Conservation (phyloP, 169 alveolate species). For the Cryptosporidium bovis region DNA sequence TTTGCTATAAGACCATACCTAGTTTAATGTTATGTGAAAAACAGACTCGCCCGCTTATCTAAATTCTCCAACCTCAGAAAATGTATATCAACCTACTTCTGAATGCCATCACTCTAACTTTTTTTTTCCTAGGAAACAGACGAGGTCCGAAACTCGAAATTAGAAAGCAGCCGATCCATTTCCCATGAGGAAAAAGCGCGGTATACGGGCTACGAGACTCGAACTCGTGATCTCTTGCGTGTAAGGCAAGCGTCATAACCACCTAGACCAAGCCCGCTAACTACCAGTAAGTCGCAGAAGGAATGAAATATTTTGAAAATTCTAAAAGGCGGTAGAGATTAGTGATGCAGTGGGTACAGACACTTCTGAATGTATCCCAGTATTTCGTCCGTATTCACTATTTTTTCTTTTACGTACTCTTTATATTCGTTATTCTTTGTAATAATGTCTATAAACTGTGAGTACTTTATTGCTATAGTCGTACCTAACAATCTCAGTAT, state of each 20-base stretch:
- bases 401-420: background rate
- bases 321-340: background rate
- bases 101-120: too few relatives aligned
- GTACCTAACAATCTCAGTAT: slow-evolving; percentile 50
- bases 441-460: slow-evolving; percentile 10
- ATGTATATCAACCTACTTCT: too few relatives aligned
- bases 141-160: too few relatives aligned
- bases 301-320: background rate
- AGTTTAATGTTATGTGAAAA: too few relatives aligned
- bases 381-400: slow-evolving; percentile 22
- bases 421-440: background rate
- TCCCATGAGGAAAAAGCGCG: slow-evolving; percentile 1
- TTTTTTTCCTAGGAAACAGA: too few relatives aligned
- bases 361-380: slow-evolving; percentile 46
- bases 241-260: slow-evolving; percentile 77
- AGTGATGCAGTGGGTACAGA: slow-evolving; percentile 17
- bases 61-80: too few relatives aligned
- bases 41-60: too few relatives aligned
- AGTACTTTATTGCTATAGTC: slow-evolving; percentile 26
- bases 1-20: background rate
- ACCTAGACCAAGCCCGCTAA: slow-evolving; percentile 77
- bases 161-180: background rate
- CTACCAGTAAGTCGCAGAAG: background rate
- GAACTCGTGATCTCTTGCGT: slow-evolving; percentile 77
- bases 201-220: slow-evolving; percentile 76